Evolutionary conservation across 2,329 filamentous ascomycete genomes (phyloP), one percentile per base, ranked within the genome.

Genomic region (Dactylellina drechsleri): DNA sequence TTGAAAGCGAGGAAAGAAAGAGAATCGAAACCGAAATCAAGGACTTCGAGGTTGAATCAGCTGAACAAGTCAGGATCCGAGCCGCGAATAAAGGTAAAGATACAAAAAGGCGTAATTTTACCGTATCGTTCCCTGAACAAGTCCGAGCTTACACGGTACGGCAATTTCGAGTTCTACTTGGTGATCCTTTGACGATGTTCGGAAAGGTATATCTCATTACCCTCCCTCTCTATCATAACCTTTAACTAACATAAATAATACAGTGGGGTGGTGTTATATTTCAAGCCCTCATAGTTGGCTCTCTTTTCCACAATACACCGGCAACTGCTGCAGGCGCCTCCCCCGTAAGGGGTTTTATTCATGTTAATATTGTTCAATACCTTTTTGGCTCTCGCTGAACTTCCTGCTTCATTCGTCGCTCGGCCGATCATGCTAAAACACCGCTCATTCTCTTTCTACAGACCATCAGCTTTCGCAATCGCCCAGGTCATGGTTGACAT

Each of bases 151-250:
- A 90, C 83, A 91, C 89, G 0, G 85, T 87, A 77, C 87, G 92
- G 40, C 91, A 94, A 81, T 89, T 92, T 74, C 93, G 91, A 90
- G 85, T 95, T 26, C 86, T 93, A 26, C 87, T 87, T 80, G 91
- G 91, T 40, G 91, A 95, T 82, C 89, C 86, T 72, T 89, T 88
- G 0, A 90, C 90, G 0, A 84, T 94, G 0, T 90, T 88, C 81
- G 93, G 91, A 49, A 94, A 68, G 65, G 65, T 60, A 60, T 6
- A 36, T 31, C 5, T 83, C 84, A 28, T 45, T 83, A 85, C 31
- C 86, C 79, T 18, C 43, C 1, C 43, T 0, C 13, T 80, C 81
- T 18, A 79, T 80, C 6, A 52, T 4, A n/a, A 10, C 4, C n/a
- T 1, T 20, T 57, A 40, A 36, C 20, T 66, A 49, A 66, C 13